Percentiles rank a stretch among this genome's conserved stretches.
Evolutionary conservation across 148 eudicot species (phyloP).

Genomic region (Camellia japonica): DNA sequence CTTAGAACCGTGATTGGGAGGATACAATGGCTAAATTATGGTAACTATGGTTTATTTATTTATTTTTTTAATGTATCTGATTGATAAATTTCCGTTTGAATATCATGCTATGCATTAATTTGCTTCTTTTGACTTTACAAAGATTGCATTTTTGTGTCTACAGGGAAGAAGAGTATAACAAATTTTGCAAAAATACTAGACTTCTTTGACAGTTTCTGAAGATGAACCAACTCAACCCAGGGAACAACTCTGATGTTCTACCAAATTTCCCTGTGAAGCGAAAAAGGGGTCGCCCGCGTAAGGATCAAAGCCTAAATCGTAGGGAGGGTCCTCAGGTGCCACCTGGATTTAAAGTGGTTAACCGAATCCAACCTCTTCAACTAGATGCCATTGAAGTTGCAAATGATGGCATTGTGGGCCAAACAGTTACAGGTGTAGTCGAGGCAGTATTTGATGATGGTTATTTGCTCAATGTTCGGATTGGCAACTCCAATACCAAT

Average conservation of each 20-base stretch:
- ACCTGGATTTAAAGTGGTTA: slow-evolving; percentile 25
- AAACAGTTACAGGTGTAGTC: slow-evolving; percentile 47
- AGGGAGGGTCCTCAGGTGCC: slow-evolving; percentile 22
- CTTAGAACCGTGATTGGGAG: background rate
- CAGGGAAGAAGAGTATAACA: slow-evolving; percentile 3
- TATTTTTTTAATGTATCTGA: background rate
- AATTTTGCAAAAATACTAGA: background rate
- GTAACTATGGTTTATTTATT: background rate
- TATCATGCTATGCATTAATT: background rate
- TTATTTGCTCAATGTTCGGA: slow-evolving; percentile 42
- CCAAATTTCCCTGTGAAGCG: slow-evolving; percentile 41
- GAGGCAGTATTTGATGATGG: slow-evolving; percentile 55
- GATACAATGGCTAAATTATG: background rate
- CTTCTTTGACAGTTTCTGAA: slow-evolving; percentile 19
- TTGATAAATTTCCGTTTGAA: background rate
- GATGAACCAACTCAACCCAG: slow-evolving; percentile 50
- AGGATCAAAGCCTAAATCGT: slow-evolving; percentile 49
- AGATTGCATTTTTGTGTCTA: background rate
- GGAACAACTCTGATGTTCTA: slow-evolving; percentile 27
- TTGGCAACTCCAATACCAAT: slow-evolving; percentile 56
- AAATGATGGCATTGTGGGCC: slow-evolving; percentile 34
- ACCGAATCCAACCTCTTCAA: slow-evolving; percentile 17
- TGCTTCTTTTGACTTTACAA: background rate
- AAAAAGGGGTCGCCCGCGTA: slow-evolving; percentile 86
- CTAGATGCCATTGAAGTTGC: slow-evolving; percentile 20